These are phyloP conservation scores for Pittosporum tobira DNA, from an alignment of 129 eudicot species.

Conservation along the genomic window DNA sequence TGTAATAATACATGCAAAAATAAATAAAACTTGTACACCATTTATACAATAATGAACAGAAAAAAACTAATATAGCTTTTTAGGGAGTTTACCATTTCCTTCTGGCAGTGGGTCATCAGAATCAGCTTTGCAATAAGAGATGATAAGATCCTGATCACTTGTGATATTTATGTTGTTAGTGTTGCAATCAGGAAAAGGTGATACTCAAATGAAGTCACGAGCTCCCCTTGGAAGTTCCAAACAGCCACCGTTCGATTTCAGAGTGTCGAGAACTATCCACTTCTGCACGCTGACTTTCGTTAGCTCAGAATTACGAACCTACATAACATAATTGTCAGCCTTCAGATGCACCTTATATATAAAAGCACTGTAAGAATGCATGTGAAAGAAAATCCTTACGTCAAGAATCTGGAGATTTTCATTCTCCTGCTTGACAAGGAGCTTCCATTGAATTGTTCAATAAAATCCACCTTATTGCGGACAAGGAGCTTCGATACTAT, in stretches of 20 bases:
- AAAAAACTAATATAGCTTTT: too few species aligned
- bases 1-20: slow-evolving; percentile 5
- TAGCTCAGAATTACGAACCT: slow-evolving; percentile 37
- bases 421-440: slow-evolving; percentile 47
- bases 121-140: slow-evolving; percentile 41
- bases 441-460: slow-evolving; percentile 41
- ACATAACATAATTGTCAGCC: too few species aligned
- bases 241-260: slow-evolving; percentile 41
- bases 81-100: slow-evolving; percentile 29
- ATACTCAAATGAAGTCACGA: slow-evolving; percentile 45
- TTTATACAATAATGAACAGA: background rate
- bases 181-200: slow-evolving; percentile 37
- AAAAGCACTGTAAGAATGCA: too few species aligned
- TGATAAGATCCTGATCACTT: slow-evolving; percentile 42
- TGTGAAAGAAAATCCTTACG: too few species aligned
- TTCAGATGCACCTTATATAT: too few species aligned
- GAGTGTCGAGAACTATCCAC: slow-evolving; percentile 31
- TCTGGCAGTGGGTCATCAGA: slow-evolving; percentile 17
- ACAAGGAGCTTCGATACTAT: too few species aligned
- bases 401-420: slow-evolving; percentile 51
- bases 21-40: background rate
- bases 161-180: slow-evolving; percentile 46
- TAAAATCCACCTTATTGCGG: slow-evolving; percentile 42
- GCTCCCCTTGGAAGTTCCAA: slow-evolving; percentile 46
- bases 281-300: slow-evolving; percentile 38